Base-by-base conservation (phyloP, 2,329 filamentous ascomycete genomes). In the Colletotrichum sp. region DNA sequence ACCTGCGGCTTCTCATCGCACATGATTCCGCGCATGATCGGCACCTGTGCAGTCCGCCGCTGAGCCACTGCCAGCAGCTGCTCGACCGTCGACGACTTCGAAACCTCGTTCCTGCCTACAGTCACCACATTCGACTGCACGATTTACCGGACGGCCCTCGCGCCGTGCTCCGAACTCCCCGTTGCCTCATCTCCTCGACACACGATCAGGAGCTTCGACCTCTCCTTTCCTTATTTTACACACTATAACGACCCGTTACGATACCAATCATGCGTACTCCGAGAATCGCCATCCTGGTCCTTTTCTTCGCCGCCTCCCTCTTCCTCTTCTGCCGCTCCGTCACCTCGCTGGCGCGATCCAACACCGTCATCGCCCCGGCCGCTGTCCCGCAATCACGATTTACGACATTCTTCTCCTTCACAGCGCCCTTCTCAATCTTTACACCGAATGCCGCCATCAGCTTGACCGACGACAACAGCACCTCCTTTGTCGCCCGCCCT, bases 391-490 rank as follows among this genome's bases (percentile, higher is more conserved):
- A 85, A 75, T 86, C 88, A 39, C 85, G 89, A 71, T 83, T 93
- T 64, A 86, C 87, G 72, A 88, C 90, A 52, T 87, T 95, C 78
- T 92, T 95, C 85, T 93, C 93, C 78, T 94, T 95, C 84, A 92
- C 92, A 75, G 89, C 93, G 7, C 94, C 96, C 1, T 95, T 96
- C 78, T 96, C 95, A 24, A 92, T 99, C 26, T 99, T 99, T 83
- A 96, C 96, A 6, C 96, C 96, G 5, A 98, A 97, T 78, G 97
- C 97, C 64, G 95, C 98, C 81, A 98, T 99, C 83, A 98, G 95
- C 84, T 90, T 99, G 77, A 98, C 96, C 82, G 96, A 99, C 85
- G 97, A 99, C 86, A 99, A 99, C 85, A 98, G 95, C 79, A 99
- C 97, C 15, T 98, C 98, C 80, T 99, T 99, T 86, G 90, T 98